Percentiles rank a stretch among this genome's conserved stretches.
These are phyloP conservation scores for Groenewaldozyma tartarivorans DNA, from an alignment of 805 yeast genomes.

Conservation along the genomic window DNA sequence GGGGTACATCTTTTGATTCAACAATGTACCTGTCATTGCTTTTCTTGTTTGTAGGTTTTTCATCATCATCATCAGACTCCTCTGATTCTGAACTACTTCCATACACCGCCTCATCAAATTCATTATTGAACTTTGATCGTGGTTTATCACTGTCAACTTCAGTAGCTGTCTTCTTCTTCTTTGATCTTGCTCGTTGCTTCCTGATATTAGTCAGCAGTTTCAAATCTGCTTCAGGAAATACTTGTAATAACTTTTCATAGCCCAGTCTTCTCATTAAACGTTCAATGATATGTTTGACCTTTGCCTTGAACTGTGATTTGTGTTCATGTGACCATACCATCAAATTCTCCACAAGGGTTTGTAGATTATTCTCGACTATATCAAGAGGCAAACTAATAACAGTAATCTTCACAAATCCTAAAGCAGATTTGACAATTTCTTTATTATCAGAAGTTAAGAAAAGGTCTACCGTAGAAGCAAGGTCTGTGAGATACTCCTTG, in stretches of 20 bases:
- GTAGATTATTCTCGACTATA: conserved; percentile 59
- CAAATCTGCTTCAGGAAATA: conserved; percentile 84
- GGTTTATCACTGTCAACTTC: conserved; percentile 26
- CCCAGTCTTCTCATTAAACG: conserved; percentile 86
- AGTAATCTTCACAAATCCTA: conserved; percentile 90
- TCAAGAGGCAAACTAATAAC: conserved; percentile 77
- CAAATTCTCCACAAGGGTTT: conserved; percentile 62
- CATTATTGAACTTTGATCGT: conserved; percentile 50
- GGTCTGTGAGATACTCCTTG: conserved; percentile 53
- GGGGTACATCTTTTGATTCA: conserved; percentile 68
- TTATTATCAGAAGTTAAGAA: conserved; percentile 84
- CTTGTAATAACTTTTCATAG: conserved; percentile 66
- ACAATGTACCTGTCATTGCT: conserved; percentile 43
- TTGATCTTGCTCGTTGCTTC: conserved; percentile 76
- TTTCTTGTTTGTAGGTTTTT: conserved; percentile 20
- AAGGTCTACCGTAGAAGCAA: conserved; percentile 77
- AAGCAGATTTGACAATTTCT: conserved; percentile 88
- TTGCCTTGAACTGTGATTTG: conserved; percentile 87
- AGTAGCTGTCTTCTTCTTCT: conserved; percentile 47
- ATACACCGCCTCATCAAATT: conserved; percentile 86
- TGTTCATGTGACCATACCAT: conserved; percentile 94
- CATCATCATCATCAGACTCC: conserved; percentile 46
- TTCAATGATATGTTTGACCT: conserved; percentile 88
- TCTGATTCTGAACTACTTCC: conserved; percentile 59
- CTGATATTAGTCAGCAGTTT: conserved; percentile 78